Evolutionary conservation across 2,329 filamentous ascomycete species (phyloP).

Genomic region (Colletotrichum tofieldiae): DNA sequence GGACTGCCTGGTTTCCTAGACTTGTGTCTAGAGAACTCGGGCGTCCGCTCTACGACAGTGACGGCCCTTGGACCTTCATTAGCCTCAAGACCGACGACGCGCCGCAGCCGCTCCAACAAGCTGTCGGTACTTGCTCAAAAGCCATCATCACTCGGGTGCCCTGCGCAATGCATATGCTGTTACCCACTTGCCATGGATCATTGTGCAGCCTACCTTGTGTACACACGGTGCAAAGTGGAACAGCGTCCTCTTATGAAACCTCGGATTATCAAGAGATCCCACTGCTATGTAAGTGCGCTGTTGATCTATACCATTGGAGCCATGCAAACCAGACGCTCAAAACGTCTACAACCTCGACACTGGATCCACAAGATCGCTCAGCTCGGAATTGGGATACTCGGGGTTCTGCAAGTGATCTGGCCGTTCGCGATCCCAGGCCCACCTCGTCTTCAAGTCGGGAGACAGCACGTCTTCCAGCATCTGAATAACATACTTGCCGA

Average conservation of each 20-base stretch:
- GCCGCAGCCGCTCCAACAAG: background rate
- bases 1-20: background rate
- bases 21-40: background rate
- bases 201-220: background rate
- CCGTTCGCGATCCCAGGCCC: slow-evolving; percentile 74
- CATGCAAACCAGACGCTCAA: background rate
- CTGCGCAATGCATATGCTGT: background rate
- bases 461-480: slow-evolving; percentile 65
- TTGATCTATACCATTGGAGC: background rate
- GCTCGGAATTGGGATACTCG: slow-evolving; percentile 71
- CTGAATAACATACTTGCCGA: slow-evolving; percentile 74
- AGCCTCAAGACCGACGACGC: background rate
- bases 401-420: slow-evolving; percentile 67
- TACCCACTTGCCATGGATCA: slow-evolving; percentile 10
- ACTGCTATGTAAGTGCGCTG: background rate
- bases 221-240: slow-evolving; percentile 6
- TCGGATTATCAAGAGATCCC: background rate
- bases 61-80: background rate
- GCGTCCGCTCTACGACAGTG: background rate
- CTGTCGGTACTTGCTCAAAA: background rate
- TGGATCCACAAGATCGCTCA: slow-evolving; percentile 64
- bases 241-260: background rate
- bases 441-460: slow-evolving; percentile 61
- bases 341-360: slow-evolving; percentile 49
- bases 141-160: background rate